Percentiles rank a stretch among this genome's conserved stretches.
Evolutionary conservation across 345 rosid species (phyloP).

Genomic region (Citrus medica): DNA sequence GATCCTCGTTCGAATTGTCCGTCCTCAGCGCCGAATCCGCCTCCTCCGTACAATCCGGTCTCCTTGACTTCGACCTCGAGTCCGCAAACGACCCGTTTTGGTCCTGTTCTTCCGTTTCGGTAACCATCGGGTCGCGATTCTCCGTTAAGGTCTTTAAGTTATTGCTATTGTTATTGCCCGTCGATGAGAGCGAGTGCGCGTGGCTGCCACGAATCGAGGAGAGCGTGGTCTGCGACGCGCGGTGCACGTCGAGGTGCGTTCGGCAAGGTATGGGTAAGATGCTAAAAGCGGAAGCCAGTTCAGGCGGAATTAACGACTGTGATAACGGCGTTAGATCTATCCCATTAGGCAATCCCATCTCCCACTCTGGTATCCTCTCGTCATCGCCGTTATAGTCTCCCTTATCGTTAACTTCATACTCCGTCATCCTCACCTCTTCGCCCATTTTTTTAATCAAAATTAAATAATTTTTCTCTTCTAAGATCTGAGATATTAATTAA

Average conservation of each 20-base stretch:
- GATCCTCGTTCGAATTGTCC: conserved; percentile 53
- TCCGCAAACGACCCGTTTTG: conserved; percentile 57
- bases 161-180: conserved; percentile 21
- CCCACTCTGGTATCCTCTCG: conserved; percentile 77
- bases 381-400: conserved; percentile 34
- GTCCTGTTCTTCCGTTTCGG: conserved; percentile 43
- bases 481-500: conserved; percentile 12
- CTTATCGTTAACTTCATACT: conserved; percentile 13
- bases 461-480: neutral
- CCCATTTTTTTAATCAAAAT: conserved; percentile 18
- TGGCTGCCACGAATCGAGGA: conserved; percentile 42
- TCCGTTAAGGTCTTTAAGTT: conserved; percentile 32
- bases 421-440: conserved; percentile 47
- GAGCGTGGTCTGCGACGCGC: conserved; percentile 67
- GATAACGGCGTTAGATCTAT: conserved; percentile 77
- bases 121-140: conserved; percentile 21
- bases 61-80: conserved; percentile 51
- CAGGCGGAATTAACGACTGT: conserved; percentile 60
- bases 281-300: conserved; percentile 86
- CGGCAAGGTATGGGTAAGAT: conserved; percentile 56
- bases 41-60: conserved; percentile 55
- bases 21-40: conserved; percentile 67
- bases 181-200: conserved; percentile 31
- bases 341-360: conserved; percentile 67
- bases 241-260: conserved; percentile 60